Evolutionary conservation across 2,329 filamentous ascomycete genomes (phyloP).

Genomic region (Erysiphe pulchra): DNA sequence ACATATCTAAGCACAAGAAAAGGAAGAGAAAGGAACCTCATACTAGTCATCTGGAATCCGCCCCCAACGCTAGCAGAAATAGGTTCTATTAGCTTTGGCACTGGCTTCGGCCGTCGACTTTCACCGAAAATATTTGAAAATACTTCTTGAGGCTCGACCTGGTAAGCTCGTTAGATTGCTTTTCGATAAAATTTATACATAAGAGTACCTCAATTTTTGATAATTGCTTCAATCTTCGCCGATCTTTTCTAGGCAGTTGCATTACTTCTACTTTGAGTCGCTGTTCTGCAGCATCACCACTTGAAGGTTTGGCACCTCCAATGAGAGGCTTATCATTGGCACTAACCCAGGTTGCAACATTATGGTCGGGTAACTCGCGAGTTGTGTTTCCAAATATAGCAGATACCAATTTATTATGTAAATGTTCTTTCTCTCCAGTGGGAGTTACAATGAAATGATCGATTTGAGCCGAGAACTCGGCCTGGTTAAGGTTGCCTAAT

Average conservation of each 20-base stretch:
- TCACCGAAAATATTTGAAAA: slow-evolving; percentile 13
- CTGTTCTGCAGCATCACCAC: slow-evolving; percentile 38
- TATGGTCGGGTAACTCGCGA: slow-evolving; percentile 39
- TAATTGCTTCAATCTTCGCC: slow-evolving; percentile 40
- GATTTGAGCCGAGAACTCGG: slow-evolving; percentile 31
- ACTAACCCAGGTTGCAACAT: slow-evolving; percentile 44
- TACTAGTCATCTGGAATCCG: slow-evolving; percentile 43
- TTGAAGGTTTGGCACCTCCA: slow-evolving; percentile 32
- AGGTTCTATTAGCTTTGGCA: slow-evolving; percentile 26
- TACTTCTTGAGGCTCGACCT: slow-evolving; percentile 13
- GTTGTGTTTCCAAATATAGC: slow-evolving; percentile 45
- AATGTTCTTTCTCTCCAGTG: slow-evolving; percentile 27
- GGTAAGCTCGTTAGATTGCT: not conserved
- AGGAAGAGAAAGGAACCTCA: slow-evolving; percentile 5
- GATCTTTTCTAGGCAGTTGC: slow-evolving; percentile 39
- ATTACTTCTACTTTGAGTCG: slow-evolving; percentile 43
- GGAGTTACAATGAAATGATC: slow-evolving; percentile 31
- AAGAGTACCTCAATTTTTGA: slow-evolving; percentile 4
- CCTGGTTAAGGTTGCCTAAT: slow-evolving; percentile 35
- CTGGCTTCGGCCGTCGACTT: slow-evolving; percentile 13
- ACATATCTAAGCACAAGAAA: not conserved
- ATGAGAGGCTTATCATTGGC: slow-evolving; percentile 40
- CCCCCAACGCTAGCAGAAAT: slow-evolving; percentile 44
- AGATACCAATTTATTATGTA: slow-evolving; percentile 42
- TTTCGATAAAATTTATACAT: not conserved